These are phyloP conservation scores for Citrullus mucosospermus DNA, from an alignment of 306 rosid genomes.

Conservation along the genomic window DNA sequence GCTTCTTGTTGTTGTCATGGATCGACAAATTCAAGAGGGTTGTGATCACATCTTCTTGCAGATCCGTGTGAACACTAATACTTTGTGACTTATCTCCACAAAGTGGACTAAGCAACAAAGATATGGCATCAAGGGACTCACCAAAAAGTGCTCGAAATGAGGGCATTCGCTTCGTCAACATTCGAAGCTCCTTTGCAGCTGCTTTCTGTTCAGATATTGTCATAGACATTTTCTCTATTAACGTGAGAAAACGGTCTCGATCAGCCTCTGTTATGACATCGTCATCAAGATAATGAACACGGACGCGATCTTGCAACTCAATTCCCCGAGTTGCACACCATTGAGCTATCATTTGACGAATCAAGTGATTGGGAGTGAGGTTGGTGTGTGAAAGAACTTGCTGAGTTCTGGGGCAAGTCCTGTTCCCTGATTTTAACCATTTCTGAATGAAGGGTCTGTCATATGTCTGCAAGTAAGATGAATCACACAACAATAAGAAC, in stretches of 20 bases:
- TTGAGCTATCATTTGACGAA: conserved; percentile 57
- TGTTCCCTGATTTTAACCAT: conserved; percentile 69
- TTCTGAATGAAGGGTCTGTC: conserved; percentile 66
- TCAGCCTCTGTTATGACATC: conserved; percentile 51
- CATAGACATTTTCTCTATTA: conserved; percentile 65
- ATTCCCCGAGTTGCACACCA: conserved; percentile 61
- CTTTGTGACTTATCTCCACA: conserved; percentile 29
- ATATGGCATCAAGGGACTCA: conserved; percentile 49
- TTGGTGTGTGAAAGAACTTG: conserved; percentile 69
- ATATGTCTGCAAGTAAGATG: conserved; percentile 50
- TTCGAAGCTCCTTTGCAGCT: conserved; percentile 77
- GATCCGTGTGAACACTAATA: conserved; percentile 25
- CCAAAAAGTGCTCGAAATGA: conserved; percentile 66
- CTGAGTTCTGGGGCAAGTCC: conserved; percentile 67
- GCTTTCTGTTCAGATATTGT: conserved; percentile 46
- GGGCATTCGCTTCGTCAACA: conserved; percentile 72
- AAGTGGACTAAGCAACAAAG: conserved; percentile 55
- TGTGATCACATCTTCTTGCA: conserved; percentile 83
- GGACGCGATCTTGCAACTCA: conserved; percentile 38
- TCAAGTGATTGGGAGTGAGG: conserved; percentile 64
- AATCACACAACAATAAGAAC: background rate
- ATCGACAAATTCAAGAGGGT: conserved; percentile 77
- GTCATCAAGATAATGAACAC: conserved; percentile 26
- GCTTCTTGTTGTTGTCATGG: conserved; percentile 79
- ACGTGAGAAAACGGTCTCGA: conserved; percentile 34